phyloP scores from a whole-genome alignment of 2,329 filamentous ascomycete genomes.

The Penicillium hordei region DNA sequence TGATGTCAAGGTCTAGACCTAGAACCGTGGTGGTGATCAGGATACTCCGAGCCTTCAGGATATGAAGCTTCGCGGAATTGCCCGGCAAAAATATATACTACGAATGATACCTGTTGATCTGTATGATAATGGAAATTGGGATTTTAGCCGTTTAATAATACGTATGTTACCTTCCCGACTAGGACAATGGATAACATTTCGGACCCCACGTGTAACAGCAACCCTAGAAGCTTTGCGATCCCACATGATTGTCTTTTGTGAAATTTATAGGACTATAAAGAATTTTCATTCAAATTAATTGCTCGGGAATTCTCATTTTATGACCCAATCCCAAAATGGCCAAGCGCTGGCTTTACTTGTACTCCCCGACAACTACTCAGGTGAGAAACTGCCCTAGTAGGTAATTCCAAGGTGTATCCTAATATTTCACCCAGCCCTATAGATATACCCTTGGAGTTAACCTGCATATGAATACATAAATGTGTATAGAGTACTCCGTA shows the following conservation, averaged over 20 bases:
- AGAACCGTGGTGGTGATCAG: conserved; percentile 28
- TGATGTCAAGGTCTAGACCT: conserved; percentile 30
- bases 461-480: background rate
- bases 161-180: background rate
- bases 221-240: background rate
- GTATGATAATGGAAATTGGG: conserved; percentile 5
- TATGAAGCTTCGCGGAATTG: conserved; percentile 25
- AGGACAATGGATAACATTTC: background rate
- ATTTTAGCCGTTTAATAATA: background rate
- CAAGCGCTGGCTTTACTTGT: background rate
- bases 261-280: background rate
- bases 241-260: background rate
- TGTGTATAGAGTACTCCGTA: background rate
- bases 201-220: background rate
- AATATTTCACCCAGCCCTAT: background rate
- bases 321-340: background rate
- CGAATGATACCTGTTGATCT: conserved; percentile 5
- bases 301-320: background rate
- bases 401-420: background rate
- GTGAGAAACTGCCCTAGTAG: background rate
- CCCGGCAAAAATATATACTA: conserved; percentile 16
- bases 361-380: background rate
- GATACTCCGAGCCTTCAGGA: conserved; percentile 17
- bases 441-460: background rate
- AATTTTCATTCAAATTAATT: background rate